phyloP scores from a whole-genome alignment of 345 rosid genomes.

The Populus simonii region DNA sequence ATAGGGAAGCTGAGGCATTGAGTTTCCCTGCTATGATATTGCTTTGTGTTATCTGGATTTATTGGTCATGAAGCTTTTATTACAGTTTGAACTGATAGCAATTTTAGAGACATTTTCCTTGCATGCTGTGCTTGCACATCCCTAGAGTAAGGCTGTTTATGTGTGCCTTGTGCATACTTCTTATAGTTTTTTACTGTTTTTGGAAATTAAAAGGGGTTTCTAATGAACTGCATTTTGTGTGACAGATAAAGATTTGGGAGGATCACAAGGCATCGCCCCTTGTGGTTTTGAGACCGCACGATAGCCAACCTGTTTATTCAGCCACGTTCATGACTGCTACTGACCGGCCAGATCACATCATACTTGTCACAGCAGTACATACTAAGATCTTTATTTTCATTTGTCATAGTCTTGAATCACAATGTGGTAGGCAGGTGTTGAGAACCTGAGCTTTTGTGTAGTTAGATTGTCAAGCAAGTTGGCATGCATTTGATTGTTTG shows the following conservation, averaged over 20 bases:
- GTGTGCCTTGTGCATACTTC: neutral
- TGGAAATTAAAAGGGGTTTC: neutral
- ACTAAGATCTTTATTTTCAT: slow-evolving; percentile 1
- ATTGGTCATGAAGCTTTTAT: neutral
- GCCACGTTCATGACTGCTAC: slow-evolving; percentile 68
- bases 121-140: neutral
- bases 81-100: neutral
- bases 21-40: neutral
- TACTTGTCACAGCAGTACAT: slow-evolving; percentile 81
- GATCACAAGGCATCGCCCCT: slow-evolving; percentile 67
- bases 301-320: slow-evolving; percentile 76
- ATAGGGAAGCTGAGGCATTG: neutral
- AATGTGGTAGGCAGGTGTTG: slow-evolving; percentile 1
- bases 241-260: slow-evolving; percentile 93
- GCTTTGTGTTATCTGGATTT: neutral
- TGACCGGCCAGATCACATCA: slow-evolving; percentile 70
- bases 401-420: neutral
- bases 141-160: neutral
- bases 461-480: slow-evolving; percentile 1
- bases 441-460: slow-evolving; percentile 9
- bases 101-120: neutral
- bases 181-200: neutral
- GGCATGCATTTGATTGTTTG: neutral
- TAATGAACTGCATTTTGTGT: slow-evolving; percentile 7
- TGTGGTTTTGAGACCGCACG: slow-evolving; percentile 72